Evolutionary conservation across 768 basidiomycete genomes (phyloP), one percentile per base, ranked within the genome.

Genomic region (Mycena olivaceomarginata): DNA sequence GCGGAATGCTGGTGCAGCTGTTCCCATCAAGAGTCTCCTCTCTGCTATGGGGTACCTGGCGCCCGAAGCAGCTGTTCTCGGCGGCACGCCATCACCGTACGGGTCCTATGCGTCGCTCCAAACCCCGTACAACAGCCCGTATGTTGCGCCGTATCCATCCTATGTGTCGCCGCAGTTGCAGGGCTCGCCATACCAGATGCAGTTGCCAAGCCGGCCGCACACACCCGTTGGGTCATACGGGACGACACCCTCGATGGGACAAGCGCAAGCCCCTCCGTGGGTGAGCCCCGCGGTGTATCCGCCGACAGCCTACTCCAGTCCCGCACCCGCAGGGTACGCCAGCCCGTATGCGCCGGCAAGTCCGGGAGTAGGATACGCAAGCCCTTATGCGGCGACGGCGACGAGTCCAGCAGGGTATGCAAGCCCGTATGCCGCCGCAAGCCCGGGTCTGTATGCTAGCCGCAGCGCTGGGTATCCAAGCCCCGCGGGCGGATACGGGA

Each of bases 1-100:
- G n/a, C 45, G n/a, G 20, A 48, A 39, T 31, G 62, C 46, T 16
- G 40, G 60, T 7, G 20, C 39, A n/a, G 43, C 48, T 15, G 51
- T 70, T 45, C 71, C 76, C 9, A 57, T 77, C 62, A 64, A 77
- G 45, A 70, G 5, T 37, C 40, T 72, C 10, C 76, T 77, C 62
- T 69, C 72, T 5, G 12, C 51, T 4, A 72, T 77, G 76, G 76
- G 76, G 37, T 77, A 73, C 72, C 71, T 77, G 2, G 12, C 67
- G 45, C 76, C 76, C 22, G 76, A 77, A 16, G 76, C 76, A 18
- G 71, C 71, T n/a, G 67, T 77, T 41, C 16, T 70, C 25, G 75
- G 63, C 56, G 45, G 67, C 62, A 70, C 71, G 62, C 67, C 51
- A 45, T 77, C 76, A 43, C 76, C 76, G 16, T 72, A 77, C 22